Base-by-base conservation (phyloP, 306 rosid genomes). In the Corylus heterophylla region DNA sequence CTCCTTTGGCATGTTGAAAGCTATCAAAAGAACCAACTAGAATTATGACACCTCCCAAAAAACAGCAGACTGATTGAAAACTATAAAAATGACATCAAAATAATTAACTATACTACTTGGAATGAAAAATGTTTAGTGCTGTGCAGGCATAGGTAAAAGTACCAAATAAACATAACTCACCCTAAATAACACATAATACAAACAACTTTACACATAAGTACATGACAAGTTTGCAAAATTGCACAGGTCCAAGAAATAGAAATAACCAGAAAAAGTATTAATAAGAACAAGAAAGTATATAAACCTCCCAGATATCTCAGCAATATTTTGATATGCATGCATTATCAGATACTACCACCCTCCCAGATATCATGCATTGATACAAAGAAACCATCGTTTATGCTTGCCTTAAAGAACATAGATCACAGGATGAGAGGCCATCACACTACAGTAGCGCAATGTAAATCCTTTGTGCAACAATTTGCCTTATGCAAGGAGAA, bases 1-100 rank as follows among this genome's bases (percentile, higher is more conserved):
- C 85, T 93, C 98, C 87, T 91, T 96, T 51, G 99, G 97, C 99
- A 96, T 96, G 70, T 73, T 74, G 84, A 62, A 69, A 44, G 17
- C 73, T 66, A 31, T 29, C 64, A 51, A 79, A 81, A 48, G 22
- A 52, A n/a, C 17, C 45, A 42, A 27, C 39, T 39, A 67, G 51
- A 68, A 68, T 10, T 42, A n/a, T 18, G 29, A 49, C 16, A 68
- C 51, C 72, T 39, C 72, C 72, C 69, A 42, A 39, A 42, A n/a
- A 13, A 31, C 14, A 42, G 31, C 51, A 42, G 17, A n/a, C 17
- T 3, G 49, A n/a, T 42, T 18, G 72, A 68, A 42, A 42, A 68
- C 72, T 68, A n/a, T 22, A 42, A 68, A 68, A 25, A n/a, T 42
- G 72, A 39, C 22, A 31, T 62, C 44, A 18, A 42, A 68, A 18